phyloP scores from a whole-genome alignment of 768 basidiomycete species.

The Coprinellus micaceus region DNA sequence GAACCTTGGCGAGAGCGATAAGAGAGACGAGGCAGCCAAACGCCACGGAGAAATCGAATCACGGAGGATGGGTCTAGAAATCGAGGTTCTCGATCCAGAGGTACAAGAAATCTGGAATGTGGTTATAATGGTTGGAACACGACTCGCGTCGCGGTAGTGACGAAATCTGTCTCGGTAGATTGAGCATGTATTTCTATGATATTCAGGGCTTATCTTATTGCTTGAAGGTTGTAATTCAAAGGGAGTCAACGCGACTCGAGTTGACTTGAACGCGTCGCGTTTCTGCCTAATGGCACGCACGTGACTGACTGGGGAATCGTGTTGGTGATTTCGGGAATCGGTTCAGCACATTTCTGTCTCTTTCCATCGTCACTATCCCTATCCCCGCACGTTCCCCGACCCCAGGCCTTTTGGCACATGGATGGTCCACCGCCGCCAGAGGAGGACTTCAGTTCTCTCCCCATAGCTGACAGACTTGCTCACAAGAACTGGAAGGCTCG shows the following conservation, averaged over 20 bases:
- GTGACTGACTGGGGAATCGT: constrained; percentile 6
- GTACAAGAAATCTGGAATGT: constrained; percentile 53
- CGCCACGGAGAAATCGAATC: constrained; percentile 46
- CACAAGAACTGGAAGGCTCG: constrained; percentile 99
- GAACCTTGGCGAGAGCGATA: constrained; percentile 52
- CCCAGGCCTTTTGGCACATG: constrained; percentile 42
- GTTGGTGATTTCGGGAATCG: constrained; percentile 5
- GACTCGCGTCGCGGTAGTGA: constrained; percentile 37
- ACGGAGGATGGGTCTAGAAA: constrained; percentile 39
- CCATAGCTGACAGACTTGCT: constrained; percentile 74
- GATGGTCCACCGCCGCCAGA: constrained; percentile 90
- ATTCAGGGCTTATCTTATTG: no score
- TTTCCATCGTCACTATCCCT: constrained; percentile 4
- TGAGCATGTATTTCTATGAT: no score
- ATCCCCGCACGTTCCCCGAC: constrained; percentile 13
- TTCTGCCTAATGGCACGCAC: neutral
- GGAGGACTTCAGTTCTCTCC: constrained; percentile 84
- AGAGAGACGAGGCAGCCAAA: constrained; percentile 53
- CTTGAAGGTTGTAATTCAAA: no score
- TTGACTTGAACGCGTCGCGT: neutral
- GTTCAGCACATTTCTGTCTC: neutral
- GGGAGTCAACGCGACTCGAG: no score
- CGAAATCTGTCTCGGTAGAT: neutral
- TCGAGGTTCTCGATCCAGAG: constrained; percentile 46
- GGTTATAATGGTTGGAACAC: constrained; percentile 53